Evolutionary conservation across 139 green algal species (phyloP), one percentile per base, ranked within the genome.

Genomic region (Chlorella vulgaris): DNA sequence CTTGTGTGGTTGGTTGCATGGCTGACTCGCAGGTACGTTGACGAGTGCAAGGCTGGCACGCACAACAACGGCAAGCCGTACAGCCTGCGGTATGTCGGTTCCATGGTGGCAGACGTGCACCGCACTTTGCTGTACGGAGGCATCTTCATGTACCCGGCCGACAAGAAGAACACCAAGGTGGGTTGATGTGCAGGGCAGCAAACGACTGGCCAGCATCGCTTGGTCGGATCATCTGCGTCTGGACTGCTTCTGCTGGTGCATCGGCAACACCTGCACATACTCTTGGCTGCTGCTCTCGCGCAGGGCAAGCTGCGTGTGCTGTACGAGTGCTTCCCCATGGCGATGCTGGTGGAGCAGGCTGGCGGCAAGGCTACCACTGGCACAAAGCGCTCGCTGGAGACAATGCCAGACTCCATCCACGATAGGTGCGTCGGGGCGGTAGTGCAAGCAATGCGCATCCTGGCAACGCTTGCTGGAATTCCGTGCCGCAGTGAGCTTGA

Each of bases 31-130:
- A 89, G 77, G 66, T 95, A 91, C 74, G 88, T 95, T 22, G 53
- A 89, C 38, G 85, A 90, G 58, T 90, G 86, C 76, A 95, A 94
- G 61, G 61, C 73, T 28, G 63, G 51, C 19, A 70, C 83, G 19
- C 68, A 69, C 51, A 79, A 79, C 73, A 53, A 69, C 22, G 73
- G 73, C 35, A 90, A 90, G 81, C 86, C 86, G 7, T 90, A 91
- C 76, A 89, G 83, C n/a, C 83, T 88, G 69, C 86, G 91, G 21
- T 95, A 95, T 84, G 90, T 95, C 7, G 91, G 82, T 63, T 91
- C 83, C 74, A 94, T 95, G 91, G 90, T 95, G 47, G 91, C 91
- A 7, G 92, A 95, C 76, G 90, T 95, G 51, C 92, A 95, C 78
- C 77, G 92, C 58, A 95, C 92, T 4, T 81, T 95, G 24, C 86